Evolutionary conservation across 495 filamentous ascomycete species (phyloP).

Genomic region (Jackrogersella minutella): DNA sequence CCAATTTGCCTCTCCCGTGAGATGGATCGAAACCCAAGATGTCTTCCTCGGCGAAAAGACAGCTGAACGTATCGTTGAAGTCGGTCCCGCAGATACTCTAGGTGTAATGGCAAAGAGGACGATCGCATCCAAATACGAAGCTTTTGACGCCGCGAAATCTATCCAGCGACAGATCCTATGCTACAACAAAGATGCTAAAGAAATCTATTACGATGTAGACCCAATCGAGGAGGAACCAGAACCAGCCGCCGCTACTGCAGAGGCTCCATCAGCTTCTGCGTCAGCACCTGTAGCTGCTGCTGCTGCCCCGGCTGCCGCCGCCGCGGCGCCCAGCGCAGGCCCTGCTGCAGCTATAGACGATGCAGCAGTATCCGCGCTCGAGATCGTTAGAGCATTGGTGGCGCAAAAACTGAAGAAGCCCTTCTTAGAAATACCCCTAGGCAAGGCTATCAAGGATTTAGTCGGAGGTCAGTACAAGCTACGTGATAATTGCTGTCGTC

Average conservation of each 20-base stretch:
- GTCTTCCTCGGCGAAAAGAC: conserved; percentile 95
- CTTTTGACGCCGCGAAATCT: conserved; percentile 95
- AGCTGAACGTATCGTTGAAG: conserved; percentile 96
- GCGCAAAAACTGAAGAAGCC: conserved; percentile 99
- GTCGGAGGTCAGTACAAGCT: conserved; percentile 80
- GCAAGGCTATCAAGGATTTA: conserved; percentile 98
- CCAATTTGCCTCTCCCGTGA: conserved; percentile 97
- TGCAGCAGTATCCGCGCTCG: conserved; percentile 83
- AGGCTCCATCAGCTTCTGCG: conserved; percentile 53
- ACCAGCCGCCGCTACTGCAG: conserved; percentile 57
- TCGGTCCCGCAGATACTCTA: conserved; percentile 97
- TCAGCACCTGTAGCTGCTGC: conserved; percentile 61
- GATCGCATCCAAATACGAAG: conserved; percentile 96
- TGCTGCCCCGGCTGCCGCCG: conserved; percentile 62
- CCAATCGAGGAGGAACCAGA: conserved; percentile 90
- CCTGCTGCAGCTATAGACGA: conserved; percentile 91
- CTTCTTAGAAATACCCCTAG: conserved; percentile 85
- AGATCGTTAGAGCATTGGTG: conserved; percentile 87
- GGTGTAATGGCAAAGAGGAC: conserved; percentile 98
- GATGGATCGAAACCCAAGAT: conserved; percentile 99
- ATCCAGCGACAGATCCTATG: conserved; percentile 97
- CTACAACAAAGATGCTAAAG: conserved; percentile 99
- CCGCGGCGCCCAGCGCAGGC: conserved; percentile 73
- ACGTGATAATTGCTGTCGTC: neutral
- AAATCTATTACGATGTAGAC: conserved; percentile 99